Evolutionary conservation across 2,329 filamentous ascomycete species (phyloP).

Genomic region (Paecilomyces sp.): DNA sequence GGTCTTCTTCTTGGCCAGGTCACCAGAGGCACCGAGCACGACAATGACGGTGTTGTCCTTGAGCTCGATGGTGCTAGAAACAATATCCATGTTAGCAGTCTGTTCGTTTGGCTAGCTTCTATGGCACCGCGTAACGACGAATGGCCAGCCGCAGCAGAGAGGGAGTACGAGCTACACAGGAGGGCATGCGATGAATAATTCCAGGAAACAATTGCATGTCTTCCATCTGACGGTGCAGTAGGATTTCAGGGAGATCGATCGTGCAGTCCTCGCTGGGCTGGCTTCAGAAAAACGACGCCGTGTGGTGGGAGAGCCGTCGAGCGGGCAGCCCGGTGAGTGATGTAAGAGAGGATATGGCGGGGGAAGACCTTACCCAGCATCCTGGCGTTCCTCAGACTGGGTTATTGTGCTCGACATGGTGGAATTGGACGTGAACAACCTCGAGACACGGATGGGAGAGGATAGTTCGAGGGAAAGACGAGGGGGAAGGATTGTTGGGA

Average conservation of each 20-base stretch:
- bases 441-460: background rate
- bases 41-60: conserved; percentile 98
- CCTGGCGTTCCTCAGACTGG: conserved; percentile 41
- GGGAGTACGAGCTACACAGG: background rate
- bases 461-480: background rate
- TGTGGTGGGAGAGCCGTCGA: background rate
- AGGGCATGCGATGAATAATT: background rate
- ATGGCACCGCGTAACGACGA: background rate
- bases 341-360: conserved; percentile 24
- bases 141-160: background rate
- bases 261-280: background rate
- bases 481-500: conserved; percentile 1
- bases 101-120: background rate
- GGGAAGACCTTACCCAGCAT: conserved; percentile 44
- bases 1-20: conserved; percentile 99
- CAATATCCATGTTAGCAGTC: conserved; percentile 32
- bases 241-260: background rate
- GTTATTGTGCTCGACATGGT: conserved; percentile 47
- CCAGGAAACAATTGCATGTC: background rate
- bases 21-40: conserved; percentile 92
- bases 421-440: conserved; percentile 4
- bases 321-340: conserved; percentile 17
- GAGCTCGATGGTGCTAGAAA: conserved; percentile 73
- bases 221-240: background rate
- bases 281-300: background rate